Base-by-base conservation (phyloP, 2,329 filamentous ascomycete genomes). In the Aspergillus tamarii region DNA sequence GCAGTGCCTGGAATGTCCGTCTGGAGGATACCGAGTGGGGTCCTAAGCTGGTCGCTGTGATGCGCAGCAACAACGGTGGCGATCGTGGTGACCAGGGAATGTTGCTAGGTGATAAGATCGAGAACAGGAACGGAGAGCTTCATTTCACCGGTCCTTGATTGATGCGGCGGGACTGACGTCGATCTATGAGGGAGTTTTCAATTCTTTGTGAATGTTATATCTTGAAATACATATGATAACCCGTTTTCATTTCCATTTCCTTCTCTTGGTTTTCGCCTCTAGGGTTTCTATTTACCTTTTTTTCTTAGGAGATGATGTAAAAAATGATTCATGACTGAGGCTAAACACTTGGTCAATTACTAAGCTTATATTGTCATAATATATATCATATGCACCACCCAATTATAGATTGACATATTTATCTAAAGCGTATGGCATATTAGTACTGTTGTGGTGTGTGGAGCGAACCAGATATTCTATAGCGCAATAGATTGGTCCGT, bases 21-120 rank as follows among this genome's bases (percentile, higher is more conserved):
- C 57, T 70, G 1, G 67, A 67, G 23, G 46, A 64, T 14, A 66
- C 62, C 11, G 48, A 61, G 19, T 41, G 50, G 19, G 68, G 68
- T 9, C 68, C 68, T 1, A 66, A 69, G 58, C 56, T 70, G 36
- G 62, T 57, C 21, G 68, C 68, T 11, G 60, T 65, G 16, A 50
- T 70, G 60, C 34, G 39, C n/a, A 60, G 41, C 53, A 30, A n/a
- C 3, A 36, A 63, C n/a, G 68, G 68, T 7, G 64, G 66, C 9
- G 64, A 56, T 16, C 41, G 60, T 12, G 68, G 64, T 23, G 54
- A 48, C 6, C 68, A 70, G 66, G 68, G 68, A 1, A 48, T 70
- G 12, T 48, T 62, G 11, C 46, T 70, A 26, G 56, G 57, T 12
- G 67, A 70, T 52, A 69, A 68, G 62, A 70, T 70, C 34, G 32